Base-by-base conservation (phyloP, 495 filamentous ascomycete species). In the Aspergillus hancockii region DNA sequence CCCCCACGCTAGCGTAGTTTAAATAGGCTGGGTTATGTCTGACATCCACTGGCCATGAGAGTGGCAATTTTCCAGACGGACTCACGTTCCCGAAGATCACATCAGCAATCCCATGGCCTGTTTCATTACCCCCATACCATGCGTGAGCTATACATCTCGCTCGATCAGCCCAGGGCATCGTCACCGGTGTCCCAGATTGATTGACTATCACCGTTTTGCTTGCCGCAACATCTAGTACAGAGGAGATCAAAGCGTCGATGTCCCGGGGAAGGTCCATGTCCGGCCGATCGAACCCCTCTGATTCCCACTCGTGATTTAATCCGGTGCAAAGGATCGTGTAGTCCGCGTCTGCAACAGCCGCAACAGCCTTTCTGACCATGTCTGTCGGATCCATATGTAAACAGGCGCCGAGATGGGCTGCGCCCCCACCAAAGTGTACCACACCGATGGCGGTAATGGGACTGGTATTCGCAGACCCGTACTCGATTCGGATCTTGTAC, bases 281-380 rank as follows among this genome's bases (percentile, higher is more conserved):
- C 63, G 84, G 77, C 28, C 90, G 81, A 68, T 93, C 90, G 59
- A 90, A 90, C 6, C 90, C 90, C 72, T 93, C 90, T 28, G 87
- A 89, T 71, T 93, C 90, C 90, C 90, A 93, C 66, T 94, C 90
- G 32, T 81, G 83, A 67, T 90, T 89, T 31, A 93, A 77, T 2
- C 90, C 90, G n/a, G 89, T 86, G 59, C 89, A 83, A 8, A 93
- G 75, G 49, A 93, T 77, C 4, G 86, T 86, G 14, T 88, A 83
- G 61, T 93, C 89, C 8, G 82, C 82, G 34, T 80, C 77, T 54
- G 71, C 71, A 3, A 88, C 89, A 13, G 85, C 71, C 25, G 75
- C 64, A 16, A 83, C 82, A 3, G 89, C 88, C 49, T 82, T 75
- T 62, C 87, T 23, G n/a, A 90, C 75, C 59, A 87, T 85, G 66